These are phyloP conservation scores for Beta vulgaris DNA, from an alignment of 148 eudicot genomes.

Conservation along the genomic window DNA sequence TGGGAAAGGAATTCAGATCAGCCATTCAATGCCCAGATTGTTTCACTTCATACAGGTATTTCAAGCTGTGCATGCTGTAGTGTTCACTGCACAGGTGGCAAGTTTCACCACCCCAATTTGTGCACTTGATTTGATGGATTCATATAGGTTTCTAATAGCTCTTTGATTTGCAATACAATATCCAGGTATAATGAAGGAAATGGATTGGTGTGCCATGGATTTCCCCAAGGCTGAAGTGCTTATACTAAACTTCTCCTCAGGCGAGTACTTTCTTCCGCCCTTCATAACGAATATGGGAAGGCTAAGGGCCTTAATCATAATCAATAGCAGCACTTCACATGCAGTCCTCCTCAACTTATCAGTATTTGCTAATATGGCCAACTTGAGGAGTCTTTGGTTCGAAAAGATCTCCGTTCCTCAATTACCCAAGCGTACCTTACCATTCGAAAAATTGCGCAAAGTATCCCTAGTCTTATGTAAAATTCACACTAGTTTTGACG, in stretches of 20 bases:
- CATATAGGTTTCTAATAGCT: no score
- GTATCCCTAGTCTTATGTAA: constrained; percentile 65
- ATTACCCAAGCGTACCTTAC: constrained; percentile 40
- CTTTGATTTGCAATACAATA: not conserved
- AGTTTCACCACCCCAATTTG: not conserved
- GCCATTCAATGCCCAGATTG: constrained; percentile 62
- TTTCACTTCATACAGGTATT: constrained; percentile 76
- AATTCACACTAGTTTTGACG: constrained; percentile 36
- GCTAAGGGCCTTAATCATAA: constrained; percentile 60
- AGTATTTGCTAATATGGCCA: constrained; percentile 41
- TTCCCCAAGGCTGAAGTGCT: constrained; percentile 86
- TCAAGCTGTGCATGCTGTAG: not conserved
- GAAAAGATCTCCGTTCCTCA: constrained; percentile 62
- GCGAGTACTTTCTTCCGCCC: constrained; percentile 61
- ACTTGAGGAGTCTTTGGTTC: constrained; percentile 74
- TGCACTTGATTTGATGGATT: not conserved
- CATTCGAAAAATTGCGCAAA: constrained; percentile 48
- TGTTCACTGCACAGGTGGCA: not conserved
- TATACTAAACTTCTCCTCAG: constrained; percentile 61
- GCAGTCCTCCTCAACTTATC: constrained; percentile 55
- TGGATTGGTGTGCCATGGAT: constrained; percentile 63
- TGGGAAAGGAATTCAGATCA: constrained; percentile 73
- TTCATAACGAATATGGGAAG: constrained; percentile 69
- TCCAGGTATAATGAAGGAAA: constrained; percentile 69
- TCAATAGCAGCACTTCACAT: constrained; percentile 53